Percentiles rank a stretch among this genome's conserved stretches.
phyloP scores from a whole-genome alignment of 2,329 filamentous ascomycete genomes.

The Phialemoniopsis sp. region DNA sequence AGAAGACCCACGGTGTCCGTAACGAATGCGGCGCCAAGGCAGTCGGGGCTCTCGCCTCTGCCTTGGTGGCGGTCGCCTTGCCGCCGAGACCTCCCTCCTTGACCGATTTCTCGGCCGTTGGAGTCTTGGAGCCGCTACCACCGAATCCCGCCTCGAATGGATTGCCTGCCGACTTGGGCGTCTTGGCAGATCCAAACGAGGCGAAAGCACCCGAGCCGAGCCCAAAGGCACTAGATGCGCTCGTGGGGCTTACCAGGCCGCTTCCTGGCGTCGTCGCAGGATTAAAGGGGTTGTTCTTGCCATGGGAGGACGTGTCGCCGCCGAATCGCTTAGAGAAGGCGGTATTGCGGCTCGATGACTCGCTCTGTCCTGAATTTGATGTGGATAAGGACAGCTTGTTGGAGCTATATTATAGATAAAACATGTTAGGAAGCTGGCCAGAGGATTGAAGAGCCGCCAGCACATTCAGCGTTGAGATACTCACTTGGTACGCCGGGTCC shows the following conservation, averaged over 20 bases:
- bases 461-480: slow-evolving; percentile 20
- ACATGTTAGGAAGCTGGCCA: slow-evolving; percentile 12
- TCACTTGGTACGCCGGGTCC: slow-evolving; percentile 82
- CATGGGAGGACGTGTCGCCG: slow-evolving; percentile 68
- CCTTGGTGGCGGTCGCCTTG: slow-evolving; percentile 21
- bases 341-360: slow-evolving; percentile 52
- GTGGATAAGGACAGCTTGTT: slow-evolving; percentile 91
- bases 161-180: slow-evolving; percentile 78
- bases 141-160: slow-evolving; percentile 62
- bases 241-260: slow-evolving; percentile 70
- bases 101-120: slow-evolving; percentile 60
- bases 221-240: slow-evolving; percentile 85
- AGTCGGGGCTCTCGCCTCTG: slow-evolving; percentile 39
- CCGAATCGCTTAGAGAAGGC: slow-evolving; percentile 71
- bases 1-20: slow-evolving; percentile 90
- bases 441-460: slow-evolving; percentile 3
- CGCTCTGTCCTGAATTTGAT: slow-evolving; percentile 42
- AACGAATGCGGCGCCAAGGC: slow-evolving; percentile 53
- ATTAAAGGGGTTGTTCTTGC: slow-evolving; percentile 75
- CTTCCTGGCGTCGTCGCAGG: slow-evolving; percentile 66
- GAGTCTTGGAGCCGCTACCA: slow-evolving; percentile 39
- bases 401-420: slow-evolving; percentile 45
- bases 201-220: slow-evolving; percentile 94
- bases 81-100: slow-evolving; percentile 33
- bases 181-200: slow-evolving; percentile 85